Evolutionary conservation across 2,329 filamentous ascomycete species (phyloP), one percentile per base, ranked within the genome.

Genomic region (Diaporthe vexans): DNA sequence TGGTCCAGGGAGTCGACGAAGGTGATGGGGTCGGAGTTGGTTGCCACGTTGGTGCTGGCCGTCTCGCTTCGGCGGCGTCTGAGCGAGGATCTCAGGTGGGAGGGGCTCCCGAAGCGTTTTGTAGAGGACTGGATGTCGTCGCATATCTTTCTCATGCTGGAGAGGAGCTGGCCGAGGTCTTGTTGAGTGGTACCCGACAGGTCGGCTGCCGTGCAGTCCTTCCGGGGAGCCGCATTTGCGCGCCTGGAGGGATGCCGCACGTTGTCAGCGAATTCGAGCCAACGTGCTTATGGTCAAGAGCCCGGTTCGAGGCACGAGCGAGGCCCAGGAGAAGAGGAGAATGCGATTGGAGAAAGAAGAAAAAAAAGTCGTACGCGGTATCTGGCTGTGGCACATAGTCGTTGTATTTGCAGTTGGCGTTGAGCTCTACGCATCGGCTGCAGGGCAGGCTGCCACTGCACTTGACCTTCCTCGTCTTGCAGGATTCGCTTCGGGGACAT

Each of bases 401-500:
- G 26, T 63, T 63, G 24, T 63, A 63, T 63, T 48, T 63, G 59
- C 59, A 63, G 33, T 63, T 63, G 59, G 59, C 59, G 59, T 63
- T 63, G 24, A 63, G 59, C 59, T 63, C 59, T 40, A 63, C 59
- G 33, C 59, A 63, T 33, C 59, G 59, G 40, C 59, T 63, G 37
- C 59, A 63, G 40, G 59, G 59, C 59, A 63, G 59, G 59, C 59
- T 63, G 24, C 59, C 59, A 40, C 59, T 63, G 40, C 59, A 63
- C 40, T 63, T 63, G 59, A 63, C 59, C 59, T 63, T 63, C 26
- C 59, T 63, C 59, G 59, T 63, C 40, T 63, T 63, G 59, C 59
- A 63, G 40, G 59, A 63, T 43, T 63, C 59, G 59, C 59, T 63
- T 61, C n/a, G 59, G 24, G 17, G 15, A 13, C 4, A 63, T 4